Conservation (phyloP, 1,284 basidiomycete species). For the Vanrija humicola region DNA sequence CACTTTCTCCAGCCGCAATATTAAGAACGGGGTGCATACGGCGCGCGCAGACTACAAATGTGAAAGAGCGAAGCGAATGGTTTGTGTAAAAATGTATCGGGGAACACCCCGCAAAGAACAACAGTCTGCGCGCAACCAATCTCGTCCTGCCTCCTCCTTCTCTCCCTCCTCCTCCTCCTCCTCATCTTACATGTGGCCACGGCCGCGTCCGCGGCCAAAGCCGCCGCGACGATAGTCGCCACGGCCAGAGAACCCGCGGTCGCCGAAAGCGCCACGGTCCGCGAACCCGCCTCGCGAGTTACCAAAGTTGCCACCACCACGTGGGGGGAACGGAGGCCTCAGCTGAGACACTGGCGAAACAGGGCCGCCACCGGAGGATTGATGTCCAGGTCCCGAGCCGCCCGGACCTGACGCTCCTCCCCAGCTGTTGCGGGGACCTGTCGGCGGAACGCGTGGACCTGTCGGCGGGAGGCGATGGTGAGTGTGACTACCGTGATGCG, state of each 20-base stretch:
- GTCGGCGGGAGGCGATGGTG: constrained; percentile 10
- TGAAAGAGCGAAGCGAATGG: neutral
- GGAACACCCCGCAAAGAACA: neutral
- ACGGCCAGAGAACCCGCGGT: constrained; percentile 10
- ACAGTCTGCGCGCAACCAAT: neutral
- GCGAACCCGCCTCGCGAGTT: constrained; percentile 6
- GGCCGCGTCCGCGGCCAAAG: constrained; percentile 14
- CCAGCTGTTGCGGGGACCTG: constrained; percentile 16
- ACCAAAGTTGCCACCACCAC: neutral
- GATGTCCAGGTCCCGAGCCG: neutral
- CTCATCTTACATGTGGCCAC: constrained; percentile 10
- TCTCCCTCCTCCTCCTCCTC: neutral
- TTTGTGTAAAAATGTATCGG: neutral
- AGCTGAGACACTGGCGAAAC: constrained; percentile 14
- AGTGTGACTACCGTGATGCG: constrained; percentile 6
- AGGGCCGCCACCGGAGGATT: constrained; percentile 5
- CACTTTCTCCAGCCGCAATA: neutral
- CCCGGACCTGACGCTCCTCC: neutral
- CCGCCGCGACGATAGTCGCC: constrained; percentile 1
- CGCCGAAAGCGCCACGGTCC: constrained; percentile 8
- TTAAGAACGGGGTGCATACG: neutral
- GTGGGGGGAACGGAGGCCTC: constrained; percentile 5
- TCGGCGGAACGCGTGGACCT: constrained; percentile 16
- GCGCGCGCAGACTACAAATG: neutral
- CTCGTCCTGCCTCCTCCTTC: neutral